These are phyloP conservation scores for Emergomyces orientalis DNA, from an alignment of 2,329 filamentous ascomycete species.

Conservation along the genomic window DNA sequence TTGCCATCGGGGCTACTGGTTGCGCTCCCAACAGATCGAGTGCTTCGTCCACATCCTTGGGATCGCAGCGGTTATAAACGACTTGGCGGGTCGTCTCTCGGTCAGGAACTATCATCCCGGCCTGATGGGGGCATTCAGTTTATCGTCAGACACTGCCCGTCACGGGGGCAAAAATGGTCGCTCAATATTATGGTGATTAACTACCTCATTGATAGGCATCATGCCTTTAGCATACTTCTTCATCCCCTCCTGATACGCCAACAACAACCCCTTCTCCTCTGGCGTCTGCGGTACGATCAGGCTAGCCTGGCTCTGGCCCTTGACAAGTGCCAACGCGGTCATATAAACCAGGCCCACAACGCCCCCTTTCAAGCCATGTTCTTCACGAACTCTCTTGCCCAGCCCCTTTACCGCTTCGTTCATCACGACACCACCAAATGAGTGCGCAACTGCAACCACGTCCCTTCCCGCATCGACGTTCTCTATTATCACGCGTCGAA, in stretches of 20 bases:
- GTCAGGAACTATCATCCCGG: not conserved
- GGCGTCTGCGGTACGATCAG: slow-evolving; percentile 20
- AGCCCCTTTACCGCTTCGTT: slow-evolving; percentile 25
- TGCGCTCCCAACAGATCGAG: slow-evolving; percentile 20
- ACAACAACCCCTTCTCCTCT: slow-evolving; percentile 20
- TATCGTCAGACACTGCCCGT: not conserved
- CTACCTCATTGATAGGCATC: slow-evolving; percentile 17
- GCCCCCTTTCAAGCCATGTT: slow-evolving; percentile 12
- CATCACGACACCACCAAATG: slow-evolving; percentile 27
- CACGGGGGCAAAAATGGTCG: not conserved
- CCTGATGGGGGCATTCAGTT: not conserved
- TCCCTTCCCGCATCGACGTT: slow-evolving; percentile 21
- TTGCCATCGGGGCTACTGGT: slow-evolving; percentile 18
- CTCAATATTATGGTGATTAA: slow-evolving; percentile 11
- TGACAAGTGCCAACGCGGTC: slow-evolving; percentile 20
- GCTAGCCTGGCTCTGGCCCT: slow-evolving; percentile 20
- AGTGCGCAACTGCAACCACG: slow-evolving; percentile 26
- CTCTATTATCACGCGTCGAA: slow-evolving; percentile 12
- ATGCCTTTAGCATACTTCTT: slow-evolving; percentile 13
- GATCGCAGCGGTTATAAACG: slow-evolving; percentile 21
- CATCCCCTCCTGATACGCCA: slow-evolving; percentile 14
- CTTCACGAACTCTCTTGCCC: slow-evolving; percentile 18
- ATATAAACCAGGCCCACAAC: slow-evolving; percentile 12
- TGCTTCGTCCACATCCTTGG: slow-evolving; percentile 20
- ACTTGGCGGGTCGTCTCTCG: not conserved